Evolutionary conservation across 2,329 filamentous ascomycete genomes (phyloP), one percentile per base, ranked within the genome.

Genomic region (Stemphylium lycopersici): DNA sequence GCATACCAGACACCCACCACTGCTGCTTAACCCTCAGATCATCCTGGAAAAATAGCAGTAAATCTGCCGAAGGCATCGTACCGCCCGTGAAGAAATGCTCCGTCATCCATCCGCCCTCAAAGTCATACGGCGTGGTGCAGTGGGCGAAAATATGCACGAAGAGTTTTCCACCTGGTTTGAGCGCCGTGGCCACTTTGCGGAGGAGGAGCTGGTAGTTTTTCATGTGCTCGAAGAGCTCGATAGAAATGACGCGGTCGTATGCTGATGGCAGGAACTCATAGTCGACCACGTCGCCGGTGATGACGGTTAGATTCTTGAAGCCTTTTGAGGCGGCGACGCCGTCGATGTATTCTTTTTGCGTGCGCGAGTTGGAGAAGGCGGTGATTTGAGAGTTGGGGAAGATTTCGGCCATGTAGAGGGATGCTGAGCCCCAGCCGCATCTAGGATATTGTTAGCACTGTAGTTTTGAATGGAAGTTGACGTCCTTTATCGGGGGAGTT

Each of bases 141-240:
- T 90, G 87, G 32, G 80, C 80, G 66, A 90, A 90, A 48, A 88
- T 84, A 63, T 90, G 87, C 52, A 89, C 84, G 65, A 90, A 89
- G 12, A 89, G 77, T 74, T 89, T 88, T 4, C 87, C 88, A 1
- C 79, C 79, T 0, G 85, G 82, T 61, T 83, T 86, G 48, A 90
- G 76, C 2, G 86, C 80, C 26, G 80, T 77, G 3, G 80, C 68
- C 13, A 90, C 76, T 71, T 90, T 90, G 38, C 81, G 80, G 76
- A 90, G 83, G 20, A 90, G 80, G 11, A 85, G 76, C 58, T 87
- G 82, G 72, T 90, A 90, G 72, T 90, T 90, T 71, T 90, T 90
- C 87, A 90, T 90, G 72, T 90, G 88, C 70, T 90, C 87, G 66
- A 90, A 90, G 11, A 90, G 79, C 80, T 89, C 88, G 57, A 90